Conservation (phyloP, 164 flowering plant genomes). For the Kalanchoe fedtschenkoi region DNA sequence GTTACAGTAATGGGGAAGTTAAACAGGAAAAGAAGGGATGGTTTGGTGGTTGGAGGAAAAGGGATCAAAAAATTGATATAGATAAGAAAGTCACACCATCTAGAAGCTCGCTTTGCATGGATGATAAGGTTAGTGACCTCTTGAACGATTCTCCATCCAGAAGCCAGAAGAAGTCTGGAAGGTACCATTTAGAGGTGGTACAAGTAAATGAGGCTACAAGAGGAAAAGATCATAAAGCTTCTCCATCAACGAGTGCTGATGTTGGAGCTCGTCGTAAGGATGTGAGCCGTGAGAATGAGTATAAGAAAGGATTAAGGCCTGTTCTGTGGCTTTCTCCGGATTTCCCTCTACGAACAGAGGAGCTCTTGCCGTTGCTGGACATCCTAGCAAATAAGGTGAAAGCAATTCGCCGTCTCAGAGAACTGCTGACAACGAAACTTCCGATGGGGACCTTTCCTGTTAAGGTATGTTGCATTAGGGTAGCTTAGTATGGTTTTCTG, state of each 20-base stretch:
- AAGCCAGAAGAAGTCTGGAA: constrained; percentile 46
- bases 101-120: constrained; percentile 62
- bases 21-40: constrained; percentile 76
- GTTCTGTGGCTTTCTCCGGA: constrained; percentile 83
- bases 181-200: constrained; percentile 62
- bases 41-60: constrained; percentile 81
- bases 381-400: constrained; percentile 96
- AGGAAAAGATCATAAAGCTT: constrained; percentile 33
- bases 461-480: constrained; percentile 55
- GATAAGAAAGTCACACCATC: constrained; percentile 47
- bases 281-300: constrained; percentile 65
- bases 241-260: constrained; percentile 35
- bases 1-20: constrained; percentile 38
- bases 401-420: constrained; percentile 89
- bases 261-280: constrained; percentile 42
- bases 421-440: constrained; percentile 92
- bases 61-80: constrained; percentile 38
- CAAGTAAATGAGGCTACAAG: constrained; percentile 46
- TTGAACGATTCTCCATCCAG: constrained; percentile 56
- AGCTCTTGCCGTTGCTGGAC: constrained; percentile 89
- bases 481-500: not conserved
- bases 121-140: constrained; percentile 74
- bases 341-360: constrained; percentile 81
- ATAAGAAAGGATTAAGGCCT: constrained; percentile 94
- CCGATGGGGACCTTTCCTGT: constrained; percentile 92